Base-by-base conservation (phyloP, 768 basidiomycete species). In the Paxillus ammoniavirescens region DNA sequence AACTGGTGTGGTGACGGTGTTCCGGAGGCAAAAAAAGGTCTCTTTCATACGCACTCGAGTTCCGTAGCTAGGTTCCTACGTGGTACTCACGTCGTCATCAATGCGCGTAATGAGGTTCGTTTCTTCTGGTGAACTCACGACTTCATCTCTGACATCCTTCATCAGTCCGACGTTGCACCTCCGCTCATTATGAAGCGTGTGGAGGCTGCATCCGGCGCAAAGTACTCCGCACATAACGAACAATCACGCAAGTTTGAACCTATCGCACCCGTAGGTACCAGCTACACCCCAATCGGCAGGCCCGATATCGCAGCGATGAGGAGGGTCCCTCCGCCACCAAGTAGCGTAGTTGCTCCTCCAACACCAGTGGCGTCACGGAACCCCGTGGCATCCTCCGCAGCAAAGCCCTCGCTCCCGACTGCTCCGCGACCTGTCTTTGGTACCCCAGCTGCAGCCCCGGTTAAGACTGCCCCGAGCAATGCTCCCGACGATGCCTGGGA, bases 1-100 rank as follows among this genome's bases (percentile, higher is more conserved):
- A 92, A 93, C 63, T 97, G 96, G 95, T 93, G 93, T 61, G 96
- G 96, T 42, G 95, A 96, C 64, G 96, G 96, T 53, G 96, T 98
- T 1, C 96, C 96, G 12, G 92, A 86, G 68, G 77, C 78, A 17
- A 88, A 91, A 72, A 98, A 98, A 69, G 96, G 96, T 8, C 77
- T 97, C 21, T 96, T 96, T 75, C 87, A 92, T 64, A 87, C 84
- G 8, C 95, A 98, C 69, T 83, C 93, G 7, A 79, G 81, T 42
- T 80, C 92, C 2, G 89, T 98, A 8, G 80, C 86, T 40, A 82
- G 76, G 52, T 95, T 88, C 69, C 77, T 98, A 42, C 84, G 84
- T 6, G 91, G 91, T 38, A 82, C 87, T 0, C 93, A 96, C 66
- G 87, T 95, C 58, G 88, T 91, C 18, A 81, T 95, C 72, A 89